A percentile compares a stretch with the other conserved stretches of the same genome.
phyloP scores from a whole-genome alignment of 225 moss, liverwort and hornwort species.

The Bryum argenteum region DNA sequence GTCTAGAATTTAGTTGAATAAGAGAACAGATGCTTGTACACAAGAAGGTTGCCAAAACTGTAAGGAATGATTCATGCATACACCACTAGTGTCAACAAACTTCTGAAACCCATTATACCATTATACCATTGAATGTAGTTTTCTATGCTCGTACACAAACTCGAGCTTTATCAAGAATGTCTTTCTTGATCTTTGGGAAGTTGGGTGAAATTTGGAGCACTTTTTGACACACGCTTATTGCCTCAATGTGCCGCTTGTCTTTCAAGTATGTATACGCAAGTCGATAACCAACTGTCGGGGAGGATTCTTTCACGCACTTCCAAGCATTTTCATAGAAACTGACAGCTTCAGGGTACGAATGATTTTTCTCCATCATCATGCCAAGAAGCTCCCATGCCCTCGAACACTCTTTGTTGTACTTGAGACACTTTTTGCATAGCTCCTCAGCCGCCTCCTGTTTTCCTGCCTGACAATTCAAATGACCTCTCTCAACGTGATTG shows the following conservation, averaged over 20 bases:
- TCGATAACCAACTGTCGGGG: conserved; percentile 66
- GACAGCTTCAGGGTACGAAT: conserved; percentile 58
- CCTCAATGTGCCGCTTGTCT: conserved; percentile 78
- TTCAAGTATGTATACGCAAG: conserved; percentile 74
- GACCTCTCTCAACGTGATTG: neutral
- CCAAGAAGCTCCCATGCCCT: conserved; percentile 83
- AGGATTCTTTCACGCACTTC: conserved; percentile 74
- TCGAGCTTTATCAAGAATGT: conserved; percentile 83
- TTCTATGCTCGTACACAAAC: conserved; percentile 52
- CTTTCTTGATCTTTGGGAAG: conserved; percentile 77
- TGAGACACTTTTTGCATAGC: conserved; percentile 75
- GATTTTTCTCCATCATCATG: conserved; percentile 66
- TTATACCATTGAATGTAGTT: neutral
- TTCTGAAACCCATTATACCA: neutral
- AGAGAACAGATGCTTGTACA: too few relatives aligned
- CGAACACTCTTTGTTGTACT: conserved; percentile 78
- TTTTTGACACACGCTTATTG: conserved; percentile 74
- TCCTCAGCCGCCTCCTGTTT: conserved; percentile 83
- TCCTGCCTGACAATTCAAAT: conserved; percentile 51
- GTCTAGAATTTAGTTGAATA: too few relatives aligned
- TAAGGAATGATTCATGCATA: too few relatives aligned
- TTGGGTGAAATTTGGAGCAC: conserved; percentile 57
- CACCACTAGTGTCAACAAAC: too few relatives aligned
- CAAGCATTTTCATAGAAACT: conserved; percentile 77
- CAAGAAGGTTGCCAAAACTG: too few relatives aligned